Conservation (phyloP, 225 moss, liverwort and hornwort species). For the Anthoceros angustus region DNA sequence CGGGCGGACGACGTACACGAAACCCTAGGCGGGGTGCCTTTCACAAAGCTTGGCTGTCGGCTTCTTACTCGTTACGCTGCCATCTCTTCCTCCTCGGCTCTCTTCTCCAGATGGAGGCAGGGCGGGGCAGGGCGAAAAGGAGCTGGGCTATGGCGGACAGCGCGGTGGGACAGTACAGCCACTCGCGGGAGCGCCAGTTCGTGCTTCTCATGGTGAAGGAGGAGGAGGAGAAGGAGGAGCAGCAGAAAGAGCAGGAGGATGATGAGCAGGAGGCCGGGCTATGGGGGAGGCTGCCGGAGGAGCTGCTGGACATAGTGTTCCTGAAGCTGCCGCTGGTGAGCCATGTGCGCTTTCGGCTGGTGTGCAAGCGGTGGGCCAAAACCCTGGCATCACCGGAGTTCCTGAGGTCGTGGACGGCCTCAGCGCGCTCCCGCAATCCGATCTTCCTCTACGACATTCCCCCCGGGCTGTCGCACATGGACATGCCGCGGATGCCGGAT, state of each 20-base stretch:
- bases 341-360: background rate
- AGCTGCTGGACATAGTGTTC: background rate
- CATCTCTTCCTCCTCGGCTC: too few species aligned
- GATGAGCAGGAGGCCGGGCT: background rate
- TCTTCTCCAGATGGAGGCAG: too few species aligned
- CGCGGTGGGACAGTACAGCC: background rate
- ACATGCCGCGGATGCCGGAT: constrained; percentile 1
- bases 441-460: constrained; percentile 5
- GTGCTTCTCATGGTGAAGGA: background rate
- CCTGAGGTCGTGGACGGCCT: background rate
- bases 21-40: too few species aligned
- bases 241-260: background rate
- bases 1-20: too few species aligned
- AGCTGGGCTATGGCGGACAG: background rate
- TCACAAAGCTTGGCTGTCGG: too few species aligned
- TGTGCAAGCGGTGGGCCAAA: background rate
- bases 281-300: constrained; percentile 3
- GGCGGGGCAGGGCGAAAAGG: too few species aligned
- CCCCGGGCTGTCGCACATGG: background rate
- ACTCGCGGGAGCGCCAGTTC: background rate
- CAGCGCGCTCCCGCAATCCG: background rate
- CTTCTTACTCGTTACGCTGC: too few species aligned
- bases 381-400: background rate
- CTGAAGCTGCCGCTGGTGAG: background rate
- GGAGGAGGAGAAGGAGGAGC: background rate